phyloP scores from a whole-genome alignment of 495 filamentous ascomycete species.

The Aspergillus sparsus region DNA sequence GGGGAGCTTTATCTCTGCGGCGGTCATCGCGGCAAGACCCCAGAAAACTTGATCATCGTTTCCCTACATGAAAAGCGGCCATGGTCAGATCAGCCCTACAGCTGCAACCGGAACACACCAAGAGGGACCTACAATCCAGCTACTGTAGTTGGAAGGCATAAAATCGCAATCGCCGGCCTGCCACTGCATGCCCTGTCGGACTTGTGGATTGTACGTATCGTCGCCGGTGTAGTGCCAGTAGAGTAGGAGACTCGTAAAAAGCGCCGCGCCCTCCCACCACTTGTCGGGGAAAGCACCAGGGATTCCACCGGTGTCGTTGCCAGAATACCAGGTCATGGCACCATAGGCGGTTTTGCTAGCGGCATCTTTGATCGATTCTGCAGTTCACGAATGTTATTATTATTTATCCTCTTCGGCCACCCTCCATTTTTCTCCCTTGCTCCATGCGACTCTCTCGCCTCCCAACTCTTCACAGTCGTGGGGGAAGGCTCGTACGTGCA shows the following conservation, averaged over 20 bases:
- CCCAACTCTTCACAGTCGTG: too few relatives aligned
- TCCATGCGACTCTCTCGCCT: too few relatives aligned
- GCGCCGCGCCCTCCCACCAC: constrained; percentile 81
- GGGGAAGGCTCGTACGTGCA: too few relatives aligned
- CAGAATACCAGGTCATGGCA: constrained; percentile 70
- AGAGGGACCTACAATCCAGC: constrained; percentile 33
- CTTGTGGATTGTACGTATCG: constrained; percentile 50
- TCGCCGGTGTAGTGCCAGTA: constrained; percentile 62
- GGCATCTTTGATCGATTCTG: constrained; percentile 67
- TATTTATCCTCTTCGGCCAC: too few relatives aligned
- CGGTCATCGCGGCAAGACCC: constrained; percentile 57
- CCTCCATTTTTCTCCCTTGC: too few relatives aligned
- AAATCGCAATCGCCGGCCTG: constrained; percentile 53
- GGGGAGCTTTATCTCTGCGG: constrained; percentile 53
- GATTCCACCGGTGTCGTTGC: constrained; percentile 61
- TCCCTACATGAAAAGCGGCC: constrained; percentile 31
- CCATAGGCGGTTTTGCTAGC: constrained; percentile 60
- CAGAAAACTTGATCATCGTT: constrained; percentile 63
- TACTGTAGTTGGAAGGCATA: constrained; percentile 47
- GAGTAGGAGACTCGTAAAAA: constrained; percentile 51
- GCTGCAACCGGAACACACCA: background rate
- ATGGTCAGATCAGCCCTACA: too few relatives aligned
- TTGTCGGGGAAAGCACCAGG: constrained; percentile 58
- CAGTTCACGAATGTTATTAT: too few relatives aligned
- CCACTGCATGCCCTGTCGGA: constrained; percentile 49